Evolutionary conservation across 1,139 yeast genomes (phyloP), one percentile per base, ranked within the genome.

Genomic region (Yamadazyma trypodendri): DNA sequence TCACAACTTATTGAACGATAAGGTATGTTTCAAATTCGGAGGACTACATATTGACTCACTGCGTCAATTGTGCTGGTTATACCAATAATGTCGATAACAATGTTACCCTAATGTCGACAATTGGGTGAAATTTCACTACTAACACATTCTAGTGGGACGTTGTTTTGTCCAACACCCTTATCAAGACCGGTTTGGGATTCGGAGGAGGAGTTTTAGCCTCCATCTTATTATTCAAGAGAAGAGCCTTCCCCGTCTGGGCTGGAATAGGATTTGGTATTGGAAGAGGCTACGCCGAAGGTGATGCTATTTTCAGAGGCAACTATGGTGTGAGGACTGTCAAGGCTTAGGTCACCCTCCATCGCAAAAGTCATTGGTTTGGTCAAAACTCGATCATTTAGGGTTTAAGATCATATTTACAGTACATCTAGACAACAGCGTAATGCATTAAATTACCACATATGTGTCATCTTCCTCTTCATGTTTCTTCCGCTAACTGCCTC

Each of bases 191-290:
- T n/a, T 77, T 94, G 50, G 98, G 99, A 38, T 84, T 94, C 50
- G 97, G 97, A 45, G 95, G 85, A 35, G 99, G 99, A 65, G 96
- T 94, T 32, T 77, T 90, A 42, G 85, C 95, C 28, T 87, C 96
- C n/a, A 95, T 90, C 35, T 68, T 94, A 45, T 66, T 92, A 39
- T 92, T 92, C 74, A 86, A 77, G 63, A 87, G 97, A 75, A 84
- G 97, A 68, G 77, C 95, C 5, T 92, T 88, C 79, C 97, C 97
- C 39, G 97, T 90, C 33, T 90, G 97, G 96, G 66, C 90, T 44
- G 97, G 97, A 49, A 68, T 88, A 50, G 98, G 97, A 29, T 90
- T 92, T 55, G 98, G 98, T 48, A 76, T 90, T 46, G 98, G 98
- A 50, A 84, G 97, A 71, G 96, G 96, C 38, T 92, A 89, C 65